These are phyloP conservation scores for Tetrapisispora nanseiensis DNA, from an alignment of 805 yeast genomes.

Conservation along the genomic window DNA sequence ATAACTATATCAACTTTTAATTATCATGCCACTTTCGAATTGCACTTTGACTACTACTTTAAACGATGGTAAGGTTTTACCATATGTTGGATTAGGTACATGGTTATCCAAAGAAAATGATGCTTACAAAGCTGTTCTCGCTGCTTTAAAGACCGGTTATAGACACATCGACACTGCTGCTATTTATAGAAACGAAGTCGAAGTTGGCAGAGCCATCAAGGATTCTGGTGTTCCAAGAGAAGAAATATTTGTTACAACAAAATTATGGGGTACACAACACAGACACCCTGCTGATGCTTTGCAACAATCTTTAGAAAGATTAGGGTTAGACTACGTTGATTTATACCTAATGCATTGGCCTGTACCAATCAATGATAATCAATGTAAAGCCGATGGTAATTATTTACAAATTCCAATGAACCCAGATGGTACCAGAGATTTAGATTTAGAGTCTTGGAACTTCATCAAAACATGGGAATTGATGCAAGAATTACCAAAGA, in stretches of 20 bases:
- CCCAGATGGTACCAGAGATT: slow-evolving; percentile 33
- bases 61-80: slow-evolving; percentile 56
- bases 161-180: slow-evolving; percentile 74
- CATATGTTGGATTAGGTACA: slow-evolving; percentile 66
- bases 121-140: slow-evolving; percentile 46
- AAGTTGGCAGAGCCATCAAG: slow-evolving; percentile 47
- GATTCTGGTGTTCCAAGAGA: slow-evolving; percentile 55
- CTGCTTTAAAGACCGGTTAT: slow-evolving; percentile 58
- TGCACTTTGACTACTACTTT: slow-evolving; percentile 29
- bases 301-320: slow-evolving; percentile 47
- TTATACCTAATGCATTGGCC: slow-evolving; percentile 83
- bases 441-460: slow-evolving; percentile 30
- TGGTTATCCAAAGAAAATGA: slow-evolving; percentile 51
- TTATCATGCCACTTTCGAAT: slow-evolving; percentile 13
- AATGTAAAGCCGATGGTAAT: slow-evolving; percentile 30
- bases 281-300: slow-evolving; percentile 43
- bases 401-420: slow-evolving; percentile 28
- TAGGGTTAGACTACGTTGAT: slow-evolving; percentile 70
- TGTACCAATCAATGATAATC: slow-evolving; percentile 38
- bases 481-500: slow-evolving; percentile 47
- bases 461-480: slow-evolving; percentile 52
- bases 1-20: no score
- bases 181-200: slow-evolving; percentile 54
- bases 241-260: slow-evolving; percentile 62
- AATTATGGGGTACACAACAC: slow-evolving; percentile 50